A percentile compares a stretch with the other conserved stretches of the same genome.
Evolutionary conservation across 176 grass and related monocot species (phyloP).

Genomic region (Musa acuminata): DNA sequence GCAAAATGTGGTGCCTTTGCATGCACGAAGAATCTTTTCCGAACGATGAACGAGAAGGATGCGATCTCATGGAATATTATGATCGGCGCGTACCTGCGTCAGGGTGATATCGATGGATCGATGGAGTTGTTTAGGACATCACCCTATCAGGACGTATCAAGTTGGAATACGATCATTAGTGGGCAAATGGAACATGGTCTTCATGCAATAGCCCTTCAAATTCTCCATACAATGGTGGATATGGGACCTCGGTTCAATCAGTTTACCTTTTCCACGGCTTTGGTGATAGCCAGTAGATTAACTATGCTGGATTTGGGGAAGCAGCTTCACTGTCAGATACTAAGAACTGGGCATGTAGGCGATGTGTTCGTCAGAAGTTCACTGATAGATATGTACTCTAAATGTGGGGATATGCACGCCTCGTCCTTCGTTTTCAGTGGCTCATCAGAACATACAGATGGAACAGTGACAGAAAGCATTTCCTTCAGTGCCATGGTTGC

Average conservation of each 20-base stretch:
- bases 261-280: constrained; percentile 46
- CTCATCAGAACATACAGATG: constrained; percentile 6
- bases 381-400: constrained; percentile 78
- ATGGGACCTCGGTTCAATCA: constrained; percentile 30
- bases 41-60: constrained; percentile 26
- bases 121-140: constrained; percentile 37
- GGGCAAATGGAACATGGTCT: constrained; percentile 33
- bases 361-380: constrained; percentile 39
- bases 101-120: constrained; percentile 21
- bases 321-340: constrained; percentile 42
- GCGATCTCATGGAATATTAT: constrained; percentile 46
- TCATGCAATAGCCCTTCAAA: constrained; percentile 19
- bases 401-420: constrained; percentile 31
- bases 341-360: constrained; percentile 24
- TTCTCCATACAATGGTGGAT: constrained; percentile 29
- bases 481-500: constrained; percentile 47
- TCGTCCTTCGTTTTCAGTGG: constrained; percentile 33
- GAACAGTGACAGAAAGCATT: constrained; percentile 22
- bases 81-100: constrained; percentile 31
- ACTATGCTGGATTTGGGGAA: constrained; percentile 31
- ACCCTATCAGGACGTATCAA: constrained; percentile 27
- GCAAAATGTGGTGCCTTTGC: constrained; percentile 29
- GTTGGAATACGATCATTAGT: constrained; percentile 58
- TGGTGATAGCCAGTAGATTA: constrained; percentile 43
- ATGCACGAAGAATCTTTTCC: constrained; percentile 18